Evolutionary conservation across 768 basidiomycete species (phyloP).

Genomic region (Leccinum arenicola): DNA sequence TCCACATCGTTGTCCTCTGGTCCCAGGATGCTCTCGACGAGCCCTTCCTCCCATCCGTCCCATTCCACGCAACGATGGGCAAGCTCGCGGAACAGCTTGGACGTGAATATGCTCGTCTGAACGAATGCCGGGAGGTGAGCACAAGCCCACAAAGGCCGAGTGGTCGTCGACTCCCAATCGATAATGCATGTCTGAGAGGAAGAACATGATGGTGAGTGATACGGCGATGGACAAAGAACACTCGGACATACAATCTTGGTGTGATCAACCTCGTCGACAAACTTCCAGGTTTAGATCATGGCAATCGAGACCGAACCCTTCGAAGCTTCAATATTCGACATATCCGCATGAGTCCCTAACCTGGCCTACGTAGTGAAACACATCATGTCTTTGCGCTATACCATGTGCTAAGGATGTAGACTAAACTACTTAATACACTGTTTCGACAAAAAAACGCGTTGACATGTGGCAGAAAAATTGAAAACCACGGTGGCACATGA

Average conservation of each 20-base stretch:
- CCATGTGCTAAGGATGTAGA: no score
- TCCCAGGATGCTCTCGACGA: constrained; percentile 73
- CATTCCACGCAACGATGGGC: constrained; percentile 82
- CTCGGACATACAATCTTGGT: constrained; percentile 61
- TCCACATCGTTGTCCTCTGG: constrained; percentile 68
- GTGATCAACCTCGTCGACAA: constrained; percentile 68
- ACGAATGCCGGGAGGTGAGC: constrained; percentile 81
- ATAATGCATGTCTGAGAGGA: constrained; percentile 72
- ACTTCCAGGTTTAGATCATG: constrained; percentile 74
- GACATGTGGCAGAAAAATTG: no score
- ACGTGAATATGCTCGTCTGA: constrained; percentile 73
- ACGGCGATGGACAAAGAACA: background rate
- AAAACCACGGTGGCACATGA: no score
- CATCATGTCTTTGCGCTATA: no score
- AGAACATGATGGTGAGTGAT: background rate
- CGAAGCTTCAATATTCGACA: constrained; percentile 38
- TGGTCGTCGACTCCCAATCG: constrained; percentile 91
- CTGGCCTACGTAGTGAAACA: constrained; percentile 2
- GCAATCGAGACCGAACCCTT: constrained; percentile 71
- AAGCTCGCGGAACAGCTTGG: constrained; percentile 66
- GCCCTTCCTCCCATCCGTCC: constrained; percentile 91
- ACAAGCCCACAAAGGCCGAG: constrained; percentile 79
- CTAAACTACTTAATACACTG: no score
- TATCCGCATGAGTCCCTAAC: constrained; percentile 37
- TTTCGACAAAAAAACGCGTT: no score